Evolutionary conservation across 257 asterid species (phyloP).

Genomic region (Solanum neorickii): DNA sequence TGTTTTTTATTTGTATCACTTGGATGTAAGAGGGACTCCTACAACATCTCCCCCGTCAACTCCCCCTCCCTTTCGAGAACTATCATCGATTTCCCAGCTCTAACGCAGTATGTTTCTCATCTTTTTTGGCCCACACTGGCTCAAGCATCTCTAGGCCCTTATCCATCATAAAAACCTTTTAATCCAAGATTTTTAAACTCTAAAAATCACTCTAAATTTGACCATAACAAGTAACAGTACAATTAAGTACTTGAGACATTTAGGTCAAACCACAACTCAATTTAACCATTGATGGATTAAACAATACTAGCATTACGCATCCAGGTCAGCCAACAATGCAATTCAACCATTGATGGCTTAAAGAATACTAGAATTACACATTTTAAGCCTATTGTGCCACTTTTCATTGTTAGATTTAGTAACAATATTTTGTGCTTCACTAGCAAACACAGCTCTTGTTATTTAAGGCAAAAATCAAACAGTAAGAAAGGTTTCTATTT

Average conservation of each 20-base stretch:
- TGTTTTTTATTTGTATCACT: background rate
- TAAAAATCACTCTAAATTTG: background rate
- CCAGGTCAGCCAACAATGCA: background rate
- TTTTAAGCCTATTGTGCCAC: background rate
- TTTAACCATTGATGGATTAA: background rate
- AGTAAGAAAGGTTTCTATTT: background rate
- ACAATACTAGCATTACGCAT: background rate
- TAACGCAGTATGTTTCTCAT: background rate
- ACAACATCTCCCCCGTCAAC: background rate
- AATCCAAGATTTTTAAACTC: background rate
- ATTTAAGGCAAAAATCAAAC: background rate
- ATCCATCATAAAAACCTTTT: background rate
- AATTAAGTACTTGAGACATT: background rate
- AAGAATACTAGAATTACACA: background rate
- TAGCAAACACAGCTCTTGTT: background rate
- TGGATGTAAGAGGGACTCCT: background rate
- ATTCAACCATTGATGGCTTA: background rate
- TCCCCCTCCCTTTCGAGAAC: background rate
- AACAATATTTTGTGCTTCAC: background rate
- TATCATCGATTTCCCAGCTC: background rate
- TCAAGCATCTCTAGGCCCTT: background rate
- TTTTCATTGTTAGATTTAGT: background rate
- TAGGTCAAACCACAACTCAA: background rate
- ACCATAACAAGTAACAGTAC: background rate
- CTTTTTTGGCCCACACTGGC: background rate